These are phyloP conservation scores for Xylaria arbuscula DNA, from an alignment of 2,329 filamentous ascomycete species.

Conservation along the genomic window DNA sequence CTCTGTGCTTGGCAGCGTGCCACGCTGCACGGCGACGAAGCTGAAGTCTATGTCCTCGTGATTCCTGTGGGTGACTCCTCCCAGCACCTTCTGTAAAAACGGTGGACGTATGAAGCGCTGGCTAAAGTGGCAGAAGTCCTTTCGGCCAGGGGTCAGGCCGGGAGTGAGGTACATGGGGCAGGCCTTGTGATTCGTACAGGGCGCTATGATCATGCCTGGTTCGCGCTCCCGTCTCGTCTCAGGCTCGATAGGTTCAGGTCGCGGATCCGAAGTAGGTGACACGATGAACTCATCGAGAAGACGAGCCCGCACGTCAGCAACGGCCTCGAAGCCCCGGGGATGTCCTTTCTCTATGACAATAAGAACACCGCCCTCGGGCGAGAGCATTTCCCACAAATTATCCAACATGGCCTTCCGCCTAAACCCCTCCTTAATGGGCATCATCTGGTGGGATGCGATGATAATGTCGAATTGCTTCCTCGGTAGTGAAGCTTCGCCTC, in stretches of 20 bases:
- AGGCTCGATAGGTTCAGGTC: conserved; percentile 56
- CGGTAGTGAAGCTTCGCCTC: conserved; percentile 63
- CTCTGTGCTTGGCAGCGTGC: conserved; percentile 60
- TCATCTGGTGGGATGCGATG: conserved; percentile 85
- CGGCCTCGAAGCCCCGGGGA: conserved; percentile 89
- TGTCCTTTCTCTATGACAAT: conserved; percentile 92
- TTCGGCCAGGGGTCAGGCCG: conserved; percentile 77
- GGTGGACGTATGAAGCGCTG: conserved; percentile 88
- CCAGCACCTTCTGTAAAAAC: conserved; percentile 82
- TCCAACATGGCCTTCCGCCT: conserved; percentile 82
- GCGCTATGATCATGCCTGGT: conserved; percentile 72
- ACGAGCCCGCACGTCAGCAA: conserved; percentile 84
- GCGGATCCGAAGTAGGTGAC: conserved; percentile 46
- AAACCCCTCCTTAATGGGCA: conserved; percentile 79
- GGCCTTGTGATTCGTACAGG: conserved; percentile 87
- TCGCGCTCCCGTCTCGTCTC: conserved; percentile 61
- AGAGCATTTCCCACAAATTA: conserved; percentile 89
- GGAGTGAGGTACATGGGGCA: conserved; percentile 89
- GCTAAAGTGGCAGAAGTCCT: conserved; percentile 90
- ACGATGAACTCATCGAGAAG: conserved; percentile 76
- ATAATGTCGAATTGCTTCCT: conserved; percentile 90
- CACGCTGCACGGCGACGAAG: conserved; percentile 86
- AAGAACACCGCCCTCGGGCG: conserved; percentile 85
- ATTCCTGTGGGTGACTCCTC: conserved; percentile 75
- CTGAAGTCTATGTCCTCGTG: conserved; percentile 93